Conservation (phyloP, 202 grass and related monocot species). For the Schoenoplectus triqueter region DNA sequence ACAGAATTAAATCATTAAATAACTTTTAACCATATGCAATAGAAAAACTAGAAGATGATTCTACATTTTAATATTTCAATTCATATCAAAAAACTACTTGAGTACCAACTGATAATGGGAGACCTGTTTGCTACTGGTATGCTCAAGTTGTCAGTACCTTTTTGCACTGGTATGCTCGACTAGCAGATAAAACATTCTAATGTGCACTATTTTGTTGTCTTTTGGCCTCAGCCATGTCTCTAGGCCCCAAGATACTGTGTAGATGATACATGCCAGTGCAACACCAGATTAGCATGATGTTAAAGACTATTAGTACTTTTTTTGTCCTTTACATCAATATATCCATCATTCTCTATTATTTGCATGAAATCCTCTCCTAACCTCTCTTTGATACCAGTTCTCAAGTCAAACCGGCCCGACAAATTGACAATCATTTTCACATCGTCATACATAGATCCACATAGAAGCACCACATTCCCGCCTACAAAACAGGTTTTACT, state of each 20-base stretch:
- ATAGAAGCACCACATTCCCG: slow-evolving; percentile 82
- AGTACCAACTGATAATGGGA: background rate
- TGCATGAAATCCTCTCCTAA: slow-evolving; percentile 69
- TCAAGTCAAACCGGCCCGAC: slow-evolving; percentile 84
- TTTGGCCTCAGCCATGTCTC: background rate
- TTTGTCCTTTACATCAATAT: slow-evolving; percentile 61
- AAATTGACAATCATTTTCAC: slow-evolving; percentile 69
- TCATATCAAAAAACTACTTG: background rate
- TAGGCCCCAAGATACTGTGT: background rate
- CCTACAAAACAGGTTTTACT: slow-evolving; percentile 46
- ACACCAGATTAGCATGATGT: background rate
- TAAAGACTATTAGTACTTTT: slow-evolving; percentile 46
- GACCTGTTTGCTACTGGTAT: background rate
- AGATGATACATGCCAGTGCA: background rate
- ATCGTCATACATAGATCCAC: slow-evolving; percentile 75
- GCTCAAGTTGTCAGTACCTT: background rate
- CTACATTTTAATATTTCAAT: background rate
- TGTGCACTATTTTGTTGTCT: background rate
- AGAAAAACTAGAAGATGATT: background rate
- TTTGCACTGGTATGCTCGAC: background rate
- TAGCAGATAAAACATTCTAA: background rate
- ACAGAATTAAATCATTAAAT: slow-evolving; percentile 33
- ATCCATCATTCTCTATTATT: slow-evolving; percentile 76
- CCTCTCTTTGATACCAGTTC: slow-evolving; percentile 61
- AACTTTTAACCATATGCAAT: background rate